These are phyloP conservation scores for Alliaria petiolata DNA, from an alignment of 345 rosid genomes.

Conservation along the genomic window DNA sequence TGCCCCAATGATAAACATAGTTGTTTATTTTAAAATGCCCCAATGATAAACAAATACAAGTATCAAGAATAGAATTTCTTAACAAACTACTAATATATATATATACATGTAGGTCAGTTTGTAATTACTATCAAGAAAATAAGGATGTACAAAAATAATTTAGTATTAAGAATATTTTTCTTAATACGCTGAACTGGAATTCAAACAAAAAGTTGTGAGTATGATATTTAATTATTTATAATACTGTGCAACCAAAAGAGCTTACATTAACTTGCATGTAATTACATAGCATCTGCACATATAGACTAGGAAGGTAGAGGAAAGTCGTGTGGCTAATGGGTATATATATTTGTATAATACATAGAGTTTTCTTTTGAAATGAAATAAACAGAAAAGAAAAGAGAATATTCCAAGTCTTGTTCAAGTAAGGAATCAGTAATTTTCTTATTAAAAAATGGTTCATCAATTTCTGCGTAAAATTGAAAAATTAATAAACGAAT, in stretches of 20 bases:
- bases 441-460: neutral
- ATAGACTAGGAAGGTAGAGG: neutral
- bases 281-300: constrained; percentile 17
- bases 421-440: constrained; percentile 31
- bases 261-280: constrained; percentile 7
- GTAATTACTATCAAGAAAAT: too few relatives aligned
- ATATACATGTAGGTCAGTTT: too few relatives aligned
- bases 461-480: constrained; percentile 16
- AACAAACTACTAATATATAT: too few relatives aligned
- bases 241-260: neutral
- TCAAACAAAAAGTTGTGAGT: too few relatives aligned
- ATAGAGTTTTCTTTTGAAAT: constrained; percentile 14
- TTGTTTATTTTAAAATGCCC: too few relatives aligned
- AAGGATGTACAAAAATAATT: neutral
- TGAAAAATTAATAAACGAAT: neutral
- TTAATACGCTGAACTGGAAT: too few relatives aligned
- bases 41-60: too few relatives aligned
- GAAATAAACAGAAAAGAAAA: neutral
- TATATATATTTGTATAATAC: constrained; percentile 7
- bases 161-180: too few relatives aligned
- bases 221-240: too few relatives aligned
- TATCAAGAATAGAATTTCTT: too few relatives aligned
- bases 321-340: neutral
- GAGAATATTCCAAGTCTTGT: constrained; percentile 24
- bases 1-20: too few relatives aligned